Evolutionary conservation across 75 land plant species (phyloP).

Genomic region (Pseudotsuga menziesii): DNA sequence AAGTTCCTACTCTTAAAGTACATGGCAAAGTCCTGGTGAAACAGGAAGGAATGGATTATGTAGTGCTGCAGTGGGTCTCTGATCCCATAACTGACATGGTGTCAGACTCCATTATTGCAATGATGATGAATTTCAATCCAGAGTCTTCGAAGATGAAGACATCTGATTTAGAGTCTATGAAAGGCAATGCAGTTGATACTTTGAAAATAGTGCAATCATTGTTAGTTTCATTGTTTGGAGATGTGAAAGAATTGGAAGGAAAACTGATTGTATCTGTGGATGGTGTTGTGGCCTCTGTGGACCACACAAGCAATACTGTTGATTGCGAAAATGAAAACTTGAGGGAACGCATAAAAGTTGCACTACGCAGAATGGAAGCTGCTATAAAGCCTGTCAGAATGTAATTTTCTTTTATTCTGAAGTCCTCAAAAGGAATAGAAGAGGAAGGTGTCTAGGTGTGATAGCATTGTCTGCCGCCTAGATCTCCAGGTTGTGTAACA

Average conservation of each 20-base stretch:
- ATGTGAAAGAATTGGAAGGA: conserved; percentile 78
- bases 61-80: conserved; percentile 81
- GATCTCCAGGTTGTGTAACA: too few species aligned
- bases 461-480: too few species aligned
- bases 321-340: conserved; percentile 79
- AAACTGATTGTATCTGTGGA: conserved; percentile 70
- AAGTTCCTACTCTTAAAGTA: conserved; percentile 58
- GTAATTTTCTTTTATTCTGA: too few species aligned
- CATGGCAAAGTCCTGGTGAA: conserved; percentile 76
- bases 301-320: conserved; percentile 65
- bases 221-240: conserved; percentile 83
- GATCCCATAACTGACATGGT: conserved; percentile 98
- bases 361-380: conserved; percentile 69
- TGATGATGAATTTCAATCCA: conserved; percentile 70
- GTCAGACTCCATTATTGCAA: conserved; percentile 85
- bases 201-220: conserved; percentile 70
- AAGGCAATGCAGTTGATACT: conserved; percentile 52
- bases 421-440: too few species aligned
- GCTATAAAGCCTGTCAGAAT: conserved; percentile 50
- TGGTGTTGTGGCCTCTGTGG: conserved; percentile 69
- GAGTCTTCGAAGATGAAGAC: conserved; percentile 47
- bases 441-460: too few species aligned
- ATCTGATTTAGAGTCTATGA: too few species aligned
- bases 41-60: conserved; percentile 71
- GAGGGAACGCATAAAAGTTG: conserved; percentile 76